These are phyloP conservation scores for Alternaria incomplexa DNA, from an alignment of 2,329 filamentous ascomycete species.

Conservation along the genomic window DNA sequence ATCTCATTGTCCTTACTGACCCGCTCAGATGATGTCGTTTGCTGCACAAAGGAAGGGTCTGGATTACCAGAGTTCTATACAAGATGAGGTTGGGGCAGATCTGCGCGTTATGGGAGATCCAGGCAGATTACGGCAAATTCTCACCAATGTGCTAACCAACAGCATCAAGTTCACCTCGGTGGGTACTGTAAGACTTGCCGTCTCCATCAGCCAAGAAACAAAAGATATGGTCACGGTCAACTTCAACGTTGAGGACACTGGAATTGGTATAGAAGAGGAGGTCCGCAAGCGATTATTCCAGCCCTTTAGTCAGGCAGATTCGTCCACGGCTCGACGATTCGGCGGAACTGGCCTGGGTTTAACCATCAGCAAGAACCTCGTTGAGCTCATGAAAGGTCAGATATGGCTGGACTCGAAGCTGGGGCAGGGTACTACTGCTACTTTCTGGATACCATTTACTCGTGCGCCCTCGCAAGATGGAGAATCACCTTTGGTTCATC, in stretches of 20 bases:
- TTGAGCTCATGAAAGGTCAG: slow-evolving; percentile 79
- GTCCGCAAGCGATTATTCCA: slow-evolving; percentile 76
- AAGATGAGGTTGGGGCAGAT: slow-evolving; percentile 67
- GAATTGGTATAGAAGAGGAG: slow-evolving; percentile 81
- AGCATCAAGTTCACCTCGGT: slow-evolving; percentile 51
- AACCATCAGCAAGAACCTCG: slow-evolving; percentile 78
- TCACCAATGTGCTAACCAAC: slow-evolving; percentile 75
- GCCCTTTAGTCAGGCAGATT: slow-evolving; percentile 82
- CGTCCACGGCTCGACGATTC: slow-evolving; percentile 78
- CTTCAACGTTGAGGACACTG: slow-evolving; percentile 77
- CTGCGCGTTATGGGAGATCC: slow-evolving; percentile 87
- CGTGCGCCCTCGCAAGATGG: slow-evolving; percentile 65
- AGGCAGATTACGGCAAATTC: slow-evolving; percentile 80
- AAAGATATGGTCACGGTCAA: slow-evolving; percentile 69
- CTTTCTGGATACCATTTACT: slow-evolving; percentile 78
- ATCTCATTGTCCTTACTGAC: neutral
- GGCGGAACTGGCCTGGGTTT: slow-evolving; percentile 79
- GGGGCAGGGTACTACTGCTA: slow-evolving; percentile 73
- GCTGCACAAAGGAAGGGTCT: slow-evolving; percentile 81
- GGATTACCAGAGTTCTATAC: slow-evolving; percentile 70
- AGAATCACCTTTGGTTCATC: slow-evolving; percentile 62
- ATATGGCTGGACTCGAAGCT: slow-evolving; percentile 72
- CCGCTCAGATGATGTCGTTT: slow-evolving; percentile 73
- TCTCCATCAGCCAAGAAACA: slow-evolving; percentile 68
- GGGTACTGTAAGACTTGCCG: slow-evolving; percentile 62